Base-by-base conservation (phyloP, 2,329 filamentous ascomycete genomes). In the Ascocoryne sarcoides region DNA sequence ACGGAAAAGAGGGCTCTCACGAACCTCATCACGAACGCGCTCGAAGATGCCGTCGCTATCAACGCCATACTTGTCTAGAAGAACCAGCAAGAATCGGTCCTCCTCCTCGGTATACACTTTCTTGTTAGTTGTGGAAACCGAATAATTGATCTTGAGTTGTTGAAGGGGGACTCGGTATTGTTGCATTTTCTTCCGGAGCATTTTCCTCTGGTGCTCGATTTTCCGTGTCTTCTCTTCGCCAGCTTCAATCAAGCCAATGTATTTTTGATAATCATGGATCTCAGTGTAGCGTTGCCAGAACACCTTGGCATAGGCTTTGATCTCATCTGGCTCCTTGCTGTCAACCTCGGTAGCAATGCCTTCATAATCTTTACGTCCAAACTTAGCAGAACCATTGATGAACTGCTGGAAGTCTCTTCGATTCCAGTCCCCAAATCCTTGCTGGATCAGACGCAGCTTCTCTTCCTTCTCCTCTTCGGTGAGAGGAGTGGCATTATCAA, bases 91-190 rank as follows among this genome's bases (percentile, higher is more conserved):
- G 65, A 98, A 98, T 3, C 92, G 79, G 60, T 98, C 92, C 62
- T 98, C 92, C 60, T 98, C 92, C 60, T 98, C 93, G 0, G 89
- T 96, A 61, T 98, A 98, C 1, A 98, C 89, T 68, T 98, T 98
- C 70, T 98, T 98, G 75, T 98, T 98, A 8, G 93, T 98, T 2
- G 92, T 98, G 5, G 88, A 95, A 19, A 98, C 92, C 0, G 89
- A 95, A 65, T 98, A 98, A 66, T 95, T 96, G 68, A 98, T 88
- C 70, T 95, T 95, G 57, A 98, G 79, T 64, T 98, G 92, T 62
- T 98, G 92, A 12, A 98, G 73, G 17, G 92, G 93, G 36, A 96
- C 90, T n/a, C 92, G 84, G 61, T 95, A 96, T 70, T 92, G 86
- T 54, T 82, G 76, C 75, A 98, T 84, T 75, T 98, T 98, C 75